phyloP scores from a whole-genome alignment of 2,329 filamentous ascomycete species.

The Pochonia chlamydosporia region DNA sequence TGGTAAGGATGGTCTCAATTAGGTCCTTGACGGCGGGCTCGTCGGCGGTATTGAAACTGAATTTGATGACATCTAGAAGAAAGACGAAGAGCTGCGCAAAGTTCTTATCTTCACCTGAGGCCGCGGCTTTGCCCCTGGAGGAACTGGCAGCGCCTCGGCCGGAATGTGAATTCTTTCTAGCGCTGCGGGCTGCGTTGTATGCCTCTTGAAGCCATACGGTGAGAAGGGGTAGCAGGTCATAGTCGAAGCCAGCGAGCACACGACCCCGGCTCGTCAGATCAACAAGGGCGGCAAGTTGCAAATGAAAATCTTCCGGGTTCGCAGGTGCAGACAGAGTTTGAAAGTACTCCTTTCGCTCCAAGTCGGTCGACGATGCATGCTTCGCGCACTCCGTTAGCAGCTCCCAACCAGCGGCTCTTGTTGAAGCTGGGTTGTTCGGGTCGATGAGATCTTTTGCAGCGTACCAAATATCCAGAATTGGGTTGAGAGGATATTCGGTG shows the following conservation, averaged over 20 bases:
- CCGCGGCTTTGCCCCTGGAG: conserved; percentile 29
- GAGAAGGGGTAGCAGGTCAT: conserved; percentile 57
- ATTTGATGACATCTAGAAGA: conserved; percentile 65
- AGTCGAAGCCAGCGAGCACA: conserved; percentile 60
- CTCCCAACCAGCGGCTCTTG: conserved; percentile 58
- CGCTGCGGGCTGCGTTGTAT: conserved; percentile 47
- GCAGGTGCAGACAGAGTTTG: conserved; percentile 51
- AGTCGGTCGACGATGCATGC: conserved; percentile 55
- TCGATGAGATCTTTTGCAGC: conserved; percentile 61
- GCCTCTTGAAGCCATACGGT: conserved; percentile 53
- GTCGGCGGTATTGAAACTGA: conserved; percentile 64
- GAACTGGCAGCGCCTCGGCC: conserved; percentile 29
- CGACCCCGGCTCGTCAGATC: conserved; percentile 58
- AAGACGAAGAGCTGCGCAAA: conserved; percentile 60
- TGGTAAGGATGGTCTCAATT: conserved; percentile 56
- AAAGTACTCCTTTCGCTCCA: conserved; percentile 63
- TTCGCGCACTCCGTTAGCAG: conserved; percentile 61
- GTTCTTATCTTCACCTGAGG: conserved; percentile 52
- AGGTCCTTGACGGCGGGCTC: conserved; percentile 56
- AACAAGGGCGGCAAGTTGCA: conserved; percentile 58
- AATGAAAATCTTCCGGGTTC: conserved; percentile 57
- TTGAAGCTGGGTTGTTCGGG: conserved; percentile 43
- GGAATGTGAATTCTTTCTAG: conserved; percentile 40
- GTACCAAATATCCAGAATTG: conserved; percentile 59
- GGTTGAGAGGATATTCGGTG: conserved; percentile 52